A percentile compares a stretch with the other conserved stretches of the same genome.
These are phyloP conservation scores for Physcomitrium patens DNA, from an alignment of 225 moss, liverwort and hornwort species.

Conservation along the genomic window DNA sequence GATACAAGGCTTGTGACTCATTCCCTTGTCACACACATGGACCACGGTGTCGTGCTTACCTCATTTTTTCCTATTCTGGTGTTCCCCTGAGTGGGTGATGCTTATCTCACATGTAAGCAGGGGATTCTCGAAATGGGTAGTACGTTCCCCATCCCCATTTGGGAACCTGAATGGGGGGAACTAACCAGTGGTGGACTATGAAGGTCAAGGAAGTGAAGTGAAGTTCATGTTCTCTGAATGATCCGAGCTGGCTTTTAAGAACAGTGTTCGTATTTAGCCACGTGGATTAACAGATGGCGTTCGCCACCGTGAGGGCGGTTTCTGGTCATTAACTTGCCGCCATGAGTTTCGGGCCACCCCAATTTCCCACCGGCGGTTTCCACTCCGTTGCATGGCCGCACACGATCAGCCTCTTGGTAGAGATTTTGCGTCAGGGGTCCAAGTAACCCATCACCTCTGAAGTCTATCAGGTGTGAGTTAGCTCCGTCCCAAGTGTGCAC, in stretches of 20 bases:
- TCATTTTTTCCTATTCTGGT: background rate
- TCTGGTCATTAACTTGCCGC: constrained; percentile 5
- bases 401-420: background rate
- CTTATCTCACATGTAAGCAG: constrained; percentile 13
- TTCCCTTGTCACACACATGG: background rate
- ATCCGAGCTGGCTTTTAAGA: background rate
- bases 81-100: background rate
- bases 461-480: too few relatives aligned
- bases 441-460: too few relatives aligned
- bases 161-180: too few relatives aligned
- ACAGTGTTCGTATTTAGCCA: background rate
- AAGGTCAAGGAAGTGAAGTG: background rate
- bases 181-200: background rate
- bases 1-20: constrained; percentile 28
- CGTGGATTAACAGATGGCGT: background rate
- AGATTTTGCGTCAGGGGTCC: too few relatives aligned
- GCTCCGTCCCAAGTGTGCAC: too few relatives aligned
- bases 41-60: constrained; percentile 11
- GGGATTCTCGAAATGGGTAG: background rate
- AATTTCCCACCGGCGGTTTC: background rate
- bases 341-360: background rate
- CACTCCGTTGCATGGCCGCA: background rate
- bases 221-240: background rate
- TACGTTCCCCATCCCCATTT: too few relatives aligned
- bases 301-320: background rate